Percentiles rank a stretch among this genome's conserved stretches.
phyloP scores from a whole-genome alignment of 1,284 basidiomycete genomes.

The Moesziomyces sp. region DNA sequence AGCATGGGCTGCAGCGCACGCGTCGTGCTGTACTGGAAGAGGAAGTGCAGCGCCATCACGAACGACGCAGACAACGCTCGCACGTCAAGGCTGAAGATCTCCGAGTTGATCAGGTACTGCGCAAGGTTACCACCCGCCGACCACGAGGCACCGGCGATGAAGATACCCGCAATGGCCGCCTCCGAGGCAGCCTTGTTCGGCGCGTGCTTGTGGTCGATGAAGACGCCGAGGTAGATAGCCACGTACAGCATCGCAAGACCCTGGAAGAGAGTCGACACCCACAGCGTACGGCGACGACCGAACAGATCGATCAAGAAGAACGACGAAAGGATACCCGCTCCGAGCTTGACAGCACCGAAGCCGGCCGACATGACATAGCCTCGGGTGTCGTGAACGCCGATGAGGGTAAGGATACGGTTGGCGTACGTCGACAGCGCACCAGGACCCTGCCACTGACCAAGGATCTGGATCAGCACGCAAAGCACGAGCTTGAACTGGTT shows the following conservation, averaged over 20 bases:
- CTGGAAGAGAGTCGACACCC: constrained; percentile 35
- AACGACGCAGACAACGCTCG: constrained; percentile 44
- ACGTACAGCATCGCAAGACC: constrained; percentile 47
- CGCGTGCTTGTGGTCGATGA: constrained; percentile 33
- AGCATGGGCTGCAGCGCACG: constrained; percentile 45
- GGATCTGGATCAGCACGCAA: constrained; percentile 39
- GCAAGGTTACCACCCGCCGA: constrained; percentile 46
- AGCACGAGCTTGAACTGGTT: constrained; percentile 49
- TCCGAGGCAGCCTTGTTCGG: constrained; percentile 32
- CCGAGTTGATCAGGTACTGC: constrained; percentile 48
- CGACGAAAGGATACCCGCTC: constrained; percentile 39
- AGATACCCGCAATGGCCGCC: constrained; percentile 39
- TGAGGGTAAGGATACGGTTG: constrained; percentile 41
- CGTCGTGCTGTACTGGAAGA: constrained; percentile 45
- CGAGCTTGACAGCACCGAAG: constrained; percentile 48
- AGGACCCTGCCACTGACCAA: constrained; percentile 45
- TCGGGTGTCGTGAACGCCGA: constrained; percentile 35
- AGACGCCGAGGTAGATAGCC: constrained; percentile 44
- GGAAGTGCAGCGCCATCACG: constrained; percentile 46
- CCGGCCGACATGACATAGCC: constrained; percentile 48
- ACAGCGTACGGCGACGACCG: constrained; percentile 44
- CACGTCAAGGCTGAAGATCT: constrained; percentile 46
- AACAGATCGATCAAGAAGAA: constrained; percentile 52
- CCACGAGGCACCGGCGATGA: constrained; percentile 46
- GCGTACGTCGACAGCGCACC: constrained; percentile 50